Conservation (phyloP, 2,329 filamentous ascomycete genomes). For the Fusarium azukiicola region DNA sequence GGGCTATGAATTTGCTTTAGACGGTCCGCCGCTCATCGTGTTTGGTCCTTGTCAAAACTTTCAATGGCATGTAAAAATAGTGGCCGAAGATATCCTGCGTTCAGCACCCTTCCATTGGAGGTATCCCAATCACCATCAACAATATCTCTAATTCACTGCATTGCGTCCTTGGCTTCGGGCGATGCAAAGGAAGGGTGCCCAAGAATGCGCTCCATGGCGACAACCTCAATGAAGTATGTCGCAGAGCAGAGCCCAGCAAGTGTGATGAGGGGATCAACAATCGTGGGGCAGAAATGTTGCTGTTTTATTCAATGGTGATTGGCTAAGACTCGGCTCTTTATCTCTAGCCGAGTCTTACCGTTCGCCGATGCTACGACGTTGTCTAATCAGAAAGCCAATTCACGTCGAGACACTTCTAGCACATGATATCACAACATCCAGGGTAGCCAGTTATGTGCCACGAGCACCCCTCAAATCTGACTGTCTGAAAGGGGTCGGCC, state of each 20-base stretch:
- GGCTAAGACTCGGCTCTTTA: not conserved
- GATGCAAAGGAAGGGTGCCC: slow-evolving; percentile 9
- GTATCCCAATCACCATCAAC: slow-evolving; percentile 1
- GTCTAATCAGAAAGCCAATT: too few species aligned
- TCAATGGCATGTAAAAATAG: slow-evolving; percentile 2
- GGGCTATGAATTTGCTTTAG: slow-evolving; percentile 13
- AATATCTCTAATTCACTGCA: not conserved
- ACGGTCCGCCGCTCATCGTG: not conserved
- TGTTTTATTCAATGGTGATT: not conserved
- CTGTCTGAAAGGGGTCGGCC: not conserved
- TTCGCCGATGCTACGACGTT: not conserved
- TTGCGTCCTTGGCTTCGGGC: not conserved
- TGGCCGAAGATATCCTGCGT: not conserved
- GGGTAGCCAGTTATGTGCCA: too few species aligned
- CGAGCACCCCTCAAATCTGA: not conserved
- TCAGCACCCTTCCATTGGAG: not conserved
- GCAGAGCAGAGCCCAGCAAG: slow-evolving; percentile 2
- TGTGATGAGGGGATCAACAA: slow-evolving; percentile 2
- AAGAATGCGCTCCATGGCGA: not conserved
- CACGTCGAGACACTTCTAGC: not conserved
- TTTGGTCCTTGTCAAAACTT: slow-evolving; percentile 9
- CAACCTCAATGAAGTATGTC: not conserved
- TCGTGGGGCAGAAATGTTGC: too few species aligned
- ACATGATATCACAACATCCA: not conserved
- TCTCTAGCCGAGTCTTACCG: slow-evolving; percentile 16